phyloP scores from a whole-genome alignment of 202 grass and related monocot species.

The Panicum virgatum region DNA sequence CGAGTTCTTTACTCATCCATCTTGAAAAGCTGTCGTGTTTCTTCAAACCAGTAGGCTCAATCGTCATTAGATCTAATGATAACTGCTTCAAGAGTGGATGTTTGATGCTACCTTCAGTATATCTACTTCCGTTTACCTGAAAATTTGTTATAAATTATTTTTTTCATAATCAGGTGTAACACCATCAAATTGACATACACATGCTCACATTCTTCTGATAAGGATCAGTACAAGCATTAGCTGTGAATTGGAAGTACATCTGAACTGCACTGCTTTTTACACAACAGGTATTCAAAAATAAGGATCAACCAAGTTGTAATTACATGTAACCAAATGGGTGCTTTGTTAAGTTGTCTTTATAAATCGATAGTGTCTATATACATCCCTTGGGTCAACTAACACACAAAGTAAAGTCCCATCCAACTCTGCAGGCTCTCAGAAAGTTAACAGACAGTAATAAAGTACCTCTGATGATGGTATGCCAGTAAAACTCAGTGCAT shows the following conservation, averaged over 20 bases:
- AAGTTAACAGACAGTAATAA: slow-evolving; percentile 12
- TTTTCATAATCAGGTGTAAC: slow-evolving; percentile 11
- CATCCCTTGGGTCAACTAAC: not conserved
- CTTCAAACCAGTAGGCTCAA: slow-evolving; percentile 56
- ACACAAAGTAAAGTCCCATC: slow-evolving; percentile 16
- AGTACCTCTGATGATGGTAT: slow-evolving; percentile 47
- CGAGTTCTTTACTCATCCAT: slow-evolving; percentile 83
- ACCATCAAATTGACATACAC: slow-evolving; percentile 4
- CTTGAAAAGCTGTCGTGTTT: slow-evolving; percentile 77
- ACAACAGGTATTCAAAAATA: slow-evolving; percentile 9
- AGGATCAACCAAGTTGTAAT: not conserved
- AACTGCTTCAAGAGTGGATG: slow-evolving; percentile 47
- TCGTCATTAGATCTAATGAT: slow-evolving; percentile 59
- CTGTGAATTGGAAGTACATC: not conserved
- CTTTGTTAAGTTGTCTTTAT: not conserved
- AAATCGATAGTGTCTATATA: not conserved
- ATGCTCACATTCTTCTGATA: slow-evolving; percentile 12
- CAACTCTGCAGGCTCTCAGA: not conserved
- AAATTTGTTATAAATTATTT: slow-evolving; percentile 21
- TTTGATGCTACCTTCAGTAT: slow-evolving; percentile 37
- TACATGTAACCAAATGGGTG: not conserved
- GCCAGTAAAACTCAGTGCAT: slow-evolving; percentile 42
- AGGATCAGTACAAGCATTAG: not conserved
- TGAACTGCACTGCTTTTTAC: not conserved
- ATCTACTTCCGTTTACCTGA: slow-evolving; percentile 40